Conservation (phyloP, 441 rosid genomes). For the Corymbia calophylla region DNA sequence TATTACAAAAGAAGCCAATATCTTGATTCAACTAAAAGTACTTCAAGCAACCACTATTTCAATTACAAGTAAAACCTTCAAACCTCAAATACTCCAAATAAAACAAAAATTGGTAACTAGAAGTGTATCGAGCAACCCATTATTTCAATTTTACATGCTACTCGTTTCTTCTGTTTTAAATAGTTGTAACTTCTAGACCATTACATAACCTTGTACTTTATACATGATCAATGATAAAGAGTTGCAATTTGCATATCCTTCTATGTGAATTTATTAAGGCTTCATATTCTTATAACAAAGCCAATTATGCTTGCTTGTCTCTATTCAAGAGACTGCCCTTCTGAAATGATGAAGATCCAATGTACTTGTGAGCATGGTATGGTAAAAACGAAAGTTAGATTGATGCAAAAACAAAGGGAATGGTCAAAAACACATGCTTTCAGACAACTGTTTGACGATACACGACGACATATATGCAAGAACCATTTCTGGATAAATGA, state of each 20-base stretch:
- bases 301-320: not conserved
- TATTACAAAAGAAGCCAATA: not conserved
- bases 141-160: not conserved
- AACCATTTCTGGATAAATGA: not conserved
- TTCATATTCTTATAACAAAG: not conserved
- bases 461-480: not conserved
- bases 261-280: not conserved
- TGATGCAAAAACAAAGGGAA: not conserved
- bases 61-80: not conserved
- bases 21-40: not conserved
- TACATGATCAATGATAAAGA: not conserved
- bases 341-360: not conserved
- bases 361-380: not conserved
- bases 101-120: not conserved
- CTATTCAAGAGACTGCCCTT: not conserved
- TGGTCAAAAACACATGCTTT: not conserved
- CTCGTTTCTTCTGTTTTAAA: not conserved
- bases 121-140: not conserved
- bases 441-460: not conserved
- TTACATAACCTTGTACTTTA: not conserved
- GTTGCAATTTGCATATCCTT: not conserved
- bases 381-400: not conserved
- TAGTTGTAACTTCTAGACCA: not conserved
- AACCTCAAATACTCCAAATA: not conserved
- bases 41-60: not conserved